These are phyloP conservation scores for Starmerella potacharoeniae DNA, from an alignment of 805 yeast genomes.

Conservation along the genomic window DNA sequence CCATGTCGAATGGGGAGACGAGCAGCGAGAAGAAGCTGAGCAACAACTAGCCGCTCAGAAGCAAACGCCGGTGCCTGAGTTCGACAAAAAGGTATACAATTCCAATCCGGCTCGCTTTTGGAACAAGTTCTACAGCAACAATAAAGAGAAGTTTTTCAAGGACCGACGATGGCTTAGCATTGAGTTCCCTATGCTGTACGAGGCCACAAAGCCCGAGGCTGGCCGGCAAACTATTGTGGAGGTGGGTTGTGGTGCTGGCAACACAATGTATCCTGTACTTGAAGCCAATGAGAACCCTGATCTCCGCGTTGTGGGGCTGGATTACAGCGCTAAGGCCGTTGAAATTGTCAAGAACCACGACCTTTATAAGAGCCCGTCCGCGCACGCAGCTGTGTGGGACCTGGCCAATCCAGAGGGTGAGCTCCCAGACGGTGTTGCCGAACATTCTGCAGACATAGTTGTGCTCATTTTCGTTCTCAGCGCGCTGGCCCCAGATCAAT, in stretches of 20 bases:
- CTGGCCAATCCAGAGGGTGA: slow-evolving; percentile 60
- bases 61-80: slow-evolving; percentile 75
- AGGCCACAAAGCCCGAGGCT: slow-evolving; percentile 59
- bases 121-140: slow-evolving; percentile 87
- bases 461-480: slow-evolving; percentile 93
- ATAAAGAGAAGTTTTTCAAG: slow-evolving; percentile 87
- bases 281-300: slow-evolving; percentile 71
- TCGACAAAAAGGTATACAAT: slow-evolving; percentile 67
- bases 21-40: slow-evolving; percentile 65
- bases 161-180: slow-evolving; percentile 93
- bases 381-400: slow-evolving; percentile 91
- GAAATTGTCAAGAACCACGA: slow-evolving; percentile 63
- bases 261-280: slow-evolving; percentile 85
- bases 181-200: slow-evolving; percentile 79
- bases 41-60: slow-evolving; percentile 63
- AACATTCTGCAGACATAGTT: slow-evolving; percentile 74
- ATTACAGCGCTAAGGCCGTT: slow-evolving; percentile 81
- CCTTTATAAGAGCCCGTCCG: slow-evolving; percentile 46
- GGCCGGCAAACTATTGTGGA: slow-evolving; percentile 71
- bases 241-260: slow-evolving; percentile 98
- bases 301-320: slow-evolving; percentile 70
- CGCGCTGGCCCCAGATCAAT: slow-evolving; percentile 84
- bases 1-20: slow-evolving; percentile 95
- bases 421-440: slow-evolving; percentile 77
- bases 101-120: slow-evolving; percentile 84